Evolutionary conservation across 108 stramenopile species (phyloP).

Genomic region (Mediolabrus comicus): DNA sequence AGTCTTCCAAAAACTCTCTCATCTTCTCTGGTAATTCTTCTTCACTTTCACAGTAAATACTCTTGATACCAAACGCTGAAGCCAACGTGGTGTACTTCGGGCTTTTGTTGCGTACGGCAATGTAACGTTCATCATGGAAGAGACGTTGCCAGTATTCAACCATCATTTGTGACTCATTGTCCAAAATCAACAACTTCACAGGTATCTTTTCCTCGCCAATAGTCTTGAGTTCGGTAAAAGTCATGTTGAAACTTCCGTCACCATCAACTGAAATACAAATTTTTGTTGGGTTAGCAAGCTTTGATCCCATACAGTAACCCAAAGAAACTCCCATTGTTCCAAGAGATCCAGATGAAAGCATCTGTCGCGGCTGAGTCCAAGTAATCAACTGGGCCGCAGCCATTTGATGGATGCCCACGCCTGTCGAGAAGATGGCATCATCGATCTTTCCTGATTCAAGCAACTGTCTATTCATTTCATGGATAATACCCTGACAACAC

Average conservation of each 20-base stretch:
- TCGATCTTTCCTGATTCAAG: constrained; percentile 73
- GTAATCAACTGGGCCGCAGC: constrained; percentile 91
- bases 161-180: constrained; percentile 94
- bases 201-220: constrained; percentile 82
- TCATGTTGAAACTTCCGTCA: constrained; percentile 93
- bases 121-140: constrained; percentile 87
- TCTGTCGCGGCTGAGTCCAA: constrained; percentile 91
- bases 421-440: constrained; percentile 81
- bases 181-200: constrained; percentile 87
- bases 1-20: constrained; percentile 79
- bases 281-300: constrained; percentile 83
- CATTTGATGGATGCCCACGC: constrained; percentile 94
- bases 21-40: constrained; percentile 81
- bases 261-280: constrained; percentile 85
- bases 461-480: constrained; percentile 75
- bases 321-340: constrained; percentile 92
- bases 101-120: constrained; percentile 83
- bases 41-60: constrained; percentile 67
- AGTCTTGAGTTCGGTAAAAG: constrained; percentile 91
- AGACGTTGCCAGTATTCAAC: constrained; percentile 93
- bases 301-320: constrained; percentile 87
- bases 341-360: constrained; percentile 85
- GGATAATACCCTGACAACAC: constrained; percentile 77
- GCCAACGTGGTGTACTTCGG: constrained; percentile 81
- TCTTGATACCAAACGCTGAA: constrained; percentile 77